Evolutionary conservation across 202 grass and related monocot genomes (phyloP).

Genomic region (Dendrocalamus latiflorus): DNA sequence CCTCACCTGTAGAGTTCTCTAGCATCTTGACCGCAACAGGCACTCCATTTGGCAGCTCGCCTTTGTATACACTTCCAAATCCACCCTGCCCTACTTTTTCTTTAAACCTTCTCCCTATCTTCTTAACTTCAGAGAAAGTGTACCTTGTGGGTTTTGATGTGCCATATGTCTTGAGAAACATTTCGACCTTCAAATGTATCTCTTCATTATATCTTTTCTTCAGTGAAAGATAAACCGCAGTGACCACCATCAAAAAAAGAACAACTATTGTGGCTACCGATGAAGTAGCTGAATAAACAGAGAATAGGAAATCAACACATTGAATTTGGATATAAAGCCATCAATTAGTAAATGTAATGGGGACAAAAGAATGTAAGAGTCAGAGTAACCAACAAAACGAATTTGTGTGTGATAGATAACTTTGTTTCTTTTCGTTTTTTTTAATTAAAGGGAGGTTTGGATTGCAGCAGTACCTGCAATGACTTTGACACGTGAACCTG

Average conservation of each 20-base stretch:
- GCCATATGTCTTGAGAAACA: slow-evolving; percentile 43
- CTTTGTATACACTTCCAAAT: slow-evolving; percentile 48
- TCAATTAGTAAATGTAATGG: too few species aligned
- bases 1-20: slow-evolving; percentile 29
- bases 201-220: slow-evolving; percentile 3
- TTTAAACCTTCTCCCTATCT: slow-evolving; percentile 47
- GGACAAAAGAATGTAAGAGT: too few species aligned
- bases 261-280: background rate
- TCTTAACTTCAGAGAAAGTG: slow-evolving; percentile 48
- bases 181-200: slow-evolving; percentile 46
- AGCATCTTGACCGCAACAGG: slow-evolving; percentile 57
- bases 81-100: slow-evolving; percentile 48
- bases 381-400: too few species aligned
- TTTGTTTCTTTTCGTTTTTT: too few species aligned
- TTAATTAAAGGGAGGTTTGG: background rate
- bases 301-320: background rate
- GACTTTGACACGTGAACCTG: background rate
- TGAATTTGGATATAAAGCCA: background rate
- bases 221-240: background rate
- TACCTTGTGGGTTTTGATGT: slow-evolving; percentile 42
- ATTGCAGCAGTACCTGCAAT: slow-evolving; percentile 3
- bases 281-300: background rate
- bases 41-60: slow-evolving; percentile 24
- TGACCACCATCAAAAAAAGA: background rate
- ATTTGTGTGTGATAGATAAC: too few species aligned